Conservation (phyloP, 139 green algal species). For the Coelastrella sp. region DNA sequence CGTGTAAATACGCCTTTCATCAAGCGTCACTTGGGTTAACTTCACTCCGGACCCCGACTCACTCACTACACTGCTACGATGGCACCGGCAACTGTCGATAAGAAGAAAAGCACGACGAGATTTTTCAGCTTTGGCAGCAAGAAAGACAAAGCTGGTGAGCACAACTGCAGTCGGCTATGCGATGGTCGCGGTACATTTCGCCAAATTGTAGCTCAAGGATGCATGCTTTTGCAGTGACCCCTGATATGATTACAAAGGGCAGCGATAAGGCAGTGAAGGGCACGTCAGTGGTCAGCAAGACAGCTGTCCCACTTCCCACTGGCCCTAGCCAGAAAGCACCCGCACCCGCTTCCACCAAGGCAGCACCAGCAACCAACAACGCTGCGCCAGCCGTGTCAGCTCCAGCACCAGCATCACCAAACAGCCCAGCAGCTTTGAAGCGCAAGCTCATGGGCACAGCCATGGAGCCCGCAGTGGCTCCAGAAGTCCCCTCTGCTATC, state of each 20-base stretch:
- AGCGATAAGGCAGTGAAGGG: constrained; percentile 25
- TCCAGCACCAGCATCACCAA: neutral
- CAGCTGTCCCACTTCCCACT: neutral
- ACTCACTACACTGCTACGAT: neutral
- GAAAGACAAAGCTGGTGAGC: constrained; percentile 29
- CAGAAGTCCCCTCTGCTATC: neutral
- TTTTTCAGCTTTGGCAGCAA: constrained; percentile 25
- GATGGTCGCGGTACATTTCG: neutral
- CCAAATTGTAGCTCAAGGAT: neutral
- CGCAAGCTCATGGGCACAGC: constrained; percentile 3
- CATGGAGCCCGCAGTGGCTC: neutral
- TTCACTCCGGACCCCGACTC: neutral
- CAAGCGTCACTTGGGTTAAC: neutral
- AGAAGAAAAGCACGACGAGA: neutral
- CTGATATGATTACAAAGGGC: neutral
- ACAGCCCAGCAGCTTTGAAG: neutral
- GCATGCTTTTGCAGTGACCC: neutral
- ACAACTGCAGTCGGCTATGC: neutral
- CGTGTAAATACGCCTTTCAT: neutral
- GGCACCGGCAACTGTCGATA: constrained; percentile 18
- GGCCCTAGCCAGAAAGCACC: neutral
- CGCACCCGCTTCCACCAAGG: neutral
- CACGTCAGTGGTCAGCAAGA: constrained; percentile 13
- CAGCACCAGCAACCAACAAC: neutral
- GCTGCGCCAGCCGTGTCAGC: neutral